Conservation (phyloP, 345 rosid genomes). For the Acer yangbiense region DNA sequence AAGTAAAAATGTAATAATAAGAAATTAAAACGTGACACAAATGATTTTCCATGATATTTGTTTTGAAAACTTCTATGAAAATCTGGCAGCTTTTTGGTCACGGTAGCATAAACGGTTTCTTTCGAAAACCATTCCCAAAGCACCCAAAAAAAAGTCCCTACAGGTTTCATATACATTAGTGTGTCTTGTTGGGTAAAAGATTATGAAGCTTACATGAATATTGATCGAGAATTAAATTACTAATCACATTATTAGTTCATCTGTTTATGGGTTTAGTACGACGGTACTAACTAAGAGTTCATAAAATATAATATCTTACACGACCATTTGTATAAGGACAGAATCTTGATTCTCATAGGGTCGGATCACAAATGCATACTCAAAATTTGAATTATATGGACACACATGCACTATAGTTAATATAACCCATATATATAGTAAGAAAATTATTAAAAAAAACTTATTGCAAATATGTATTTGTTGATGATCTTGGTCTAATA, state of each 20-base stretch:
- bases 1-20: too few relatives aligned
- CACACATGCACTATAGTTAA: too few relatives aligned
- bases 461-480: too few relatives aligned
- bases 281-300: too few relatives aligned
- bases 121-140: not conserved
- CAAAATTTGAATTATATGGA: not conserved
- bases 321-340: not conserved
- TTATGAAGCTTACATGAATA: not conserved
- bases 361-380: not conserved
- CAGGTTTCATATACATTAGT: not conserved
- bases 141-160: not conserved
- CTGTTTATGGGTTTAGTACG: not conserved
- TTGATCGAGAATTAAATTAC: too few relatives aligned
- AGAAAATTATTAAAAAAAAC: too few relatives aligned
- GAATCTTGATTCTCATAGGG: too few relatives aligned
- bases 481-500: too few relatives aligned
- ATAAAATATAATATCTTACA: not conserved
- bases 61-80: not conserved
- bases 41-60: not conserved
- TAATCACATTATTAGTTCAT: too few relatives aligned
- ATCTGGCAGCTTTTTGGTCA: not conserved
- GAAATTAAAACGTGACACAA: not conserved
- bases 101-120: not conserved
- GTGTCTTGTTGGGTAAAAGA: not conserved
- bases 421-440: too few relatives aligned